Evolutionary conservation across 495 filamentous ascomycete genomes (phyloP), one percentile per base, ranked within the genome.

Genomic region (Aspergillus sparsus): DNA sequence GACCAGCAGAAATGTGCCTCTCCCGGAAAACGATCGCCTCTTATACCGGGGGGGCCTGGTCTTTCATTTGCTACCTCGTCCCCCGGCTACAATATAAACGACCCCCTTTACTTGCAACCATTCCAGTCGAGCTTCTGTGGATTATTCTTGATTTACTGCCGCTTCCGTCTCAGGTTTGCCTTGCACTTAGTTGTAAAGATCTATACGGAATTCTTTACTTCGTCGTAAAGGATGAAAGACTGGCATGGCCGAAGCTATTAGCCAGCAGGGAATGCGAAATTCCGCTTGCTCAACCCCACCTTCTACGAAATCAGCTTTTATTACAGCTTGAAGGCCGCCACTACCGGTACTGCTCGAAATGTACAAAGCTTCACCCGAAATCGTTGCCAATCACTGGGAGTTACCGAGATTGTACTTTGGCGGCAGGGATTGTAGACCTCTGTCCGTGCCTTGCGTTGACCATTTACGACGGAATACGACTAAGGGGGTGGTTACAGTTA

Each of bases 341-440:
- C 42, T 65, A 58, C 49, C 41, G 44, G 13, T 58, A 49, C 49
- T 65, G 62, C 47, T 12, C 9, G 2, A 32, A 21, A 11, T 65
- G 62, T 60, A 39, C 50, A 2, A 61, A 61, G 42, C 16, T 65
- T 8, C 62, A 64, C 18, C 62, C 62, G n/a, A n/a, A n/a, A n/a
- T 16, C 27, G 27, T 0, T 21, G 6, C 33, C 18, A 16, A 7
- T 61, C 44, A 33, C 5, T 7, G 6, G 6, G 7, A 21, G 1
- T 15, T 27, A 27, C 9, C 10, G 12, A 8, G 18, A 27, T 21
- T 13, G 11, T 13, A 3, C 31, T 16, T 2, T n/a, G 36, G 34
- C 21, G 2, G n/a, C 31, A 6, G 37, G 46, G 12, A 49, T 62
- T 10, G 78, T 82, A 41, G 76, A 61, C 41, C 46, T 64, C 9